Evolutionary conservation across 2,329 filamentous ascomycete genomes (phyloP).

Genomic region (Xylogone sp.): DNA sequence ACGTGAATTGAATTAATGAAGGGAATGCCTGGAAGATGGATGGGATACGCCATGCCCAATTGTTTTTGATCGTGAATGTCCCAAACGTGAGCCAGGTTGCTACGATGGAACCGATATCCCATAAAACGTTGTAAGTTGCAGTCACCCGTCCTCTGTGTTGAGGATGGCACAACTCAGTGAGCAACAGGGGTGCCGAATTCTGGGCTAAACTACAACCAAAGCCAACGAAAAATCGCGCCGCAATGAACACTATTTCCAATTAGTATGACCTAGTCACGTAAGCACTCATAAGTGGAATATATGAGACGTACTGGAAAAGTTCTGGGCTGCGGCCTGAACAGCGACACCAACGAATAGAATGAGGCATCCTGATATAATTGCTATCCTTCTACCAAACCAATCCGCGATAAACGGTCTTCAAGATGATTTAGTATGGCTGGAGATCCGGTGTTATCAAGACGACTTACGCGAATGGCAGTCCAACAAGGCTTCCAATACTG

Average conservation of each 20-base stretch:
- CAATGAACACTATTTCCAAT: conserved; percentile 26
- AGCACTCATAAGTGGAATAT: neutral
- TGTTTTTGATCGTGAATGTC: conserved; percentile 11
- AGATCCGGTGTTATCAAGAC: neutral
- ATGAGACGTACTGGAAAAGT: conserved; percentile 8
- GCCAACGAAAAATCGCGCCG: conserved; percentile 29
- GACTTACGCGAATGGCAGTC: conserved; percentile 29
- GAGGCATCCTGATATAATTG: conserved; percentile 51
- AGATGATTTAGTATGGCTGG: neutral
- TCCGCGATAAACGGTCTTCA: conserved; percentile 40
- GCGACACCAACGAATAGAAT: conserved; percentile 34
- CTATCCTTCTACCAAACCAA: conserved; percentile 47
- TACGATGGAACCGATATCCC: conserved; percentile 29
- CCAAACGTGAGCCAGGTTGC: conserved; percentile 38
- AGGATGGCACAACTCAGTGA: conserved; percentile 32
- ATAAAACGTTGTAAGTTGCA: conserved; percentile 30
- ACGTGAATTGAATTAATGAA: conserved; percentile 27
- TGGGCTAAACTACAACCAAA: conserved; percentile 27
- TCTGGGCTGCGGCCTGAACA: conserved; percentile 14
- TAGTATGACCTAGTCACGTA: neutral
- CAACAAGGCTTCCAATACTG: conserved; percentile 35
- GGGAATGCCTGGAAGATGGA: conserved; percentile 12
- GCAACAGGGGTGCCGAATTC: conserved; percentile 28
- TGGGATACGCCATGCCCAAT: conserved; percentile 17
- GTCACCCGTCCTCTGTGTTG: conserved; percentile 31